Conservation (phyloP, 768 basidiomycete species). For the Suillus hirtellus region DNA sequence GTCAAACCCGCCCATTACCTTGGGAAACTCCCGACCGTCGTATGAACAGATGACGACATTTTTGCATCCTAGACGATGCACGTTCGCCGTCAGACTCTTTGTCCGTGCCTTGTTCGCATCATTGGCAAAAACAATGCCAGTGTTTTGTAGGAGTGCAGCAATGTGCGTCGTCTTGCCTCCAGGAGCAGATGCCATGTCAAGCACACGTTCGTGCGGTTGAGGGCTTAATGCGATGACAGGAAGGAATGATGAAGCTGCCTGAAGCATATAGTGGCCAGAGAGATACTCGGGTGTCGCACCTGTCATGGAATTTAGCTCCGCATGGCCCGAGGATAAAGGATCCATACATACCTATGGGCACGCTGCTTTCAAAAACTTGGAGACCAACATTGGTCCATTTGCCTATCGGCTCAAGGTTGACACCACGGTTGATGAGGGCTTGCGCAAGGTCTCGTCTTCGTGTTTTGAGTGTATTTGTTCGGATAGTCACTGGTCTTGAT, state of each 20-base stretch:
- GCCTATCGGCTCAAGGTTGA: conserved; percentile 96
- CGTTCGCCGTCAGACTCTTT: conserved; percentile 94
- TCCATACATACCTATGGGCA: conserved; percentile 76
- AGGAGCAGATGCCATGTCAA: conserved; percentile 99
- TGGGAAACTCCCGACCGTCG: conserved; percentile 96
- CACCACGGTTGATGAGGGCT: conserved; percentile 90
- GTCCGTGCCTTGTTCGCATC: conserved; percentile 93
- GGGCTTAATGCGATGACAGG: conserved; percentile 96
- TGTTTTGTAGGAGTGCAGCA: conserved; percentile 94
- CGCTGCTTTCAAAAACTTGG: conserved; percentile 96
- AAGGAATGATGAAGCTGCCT: conserved; percentile 98
- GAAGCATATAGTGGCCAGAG: conserved; percentile 99
- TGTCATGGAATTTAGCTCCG: conserved; percentile 24
- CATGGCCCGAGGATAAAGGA: not conserved
- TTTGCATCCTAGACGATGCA: conserved; percentile 96
- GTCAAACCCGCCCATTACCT: conserved; percentile 98
- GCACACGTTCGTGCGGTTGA: conserved; percentile 87
- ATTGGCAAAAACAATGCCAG: conserved; percentile 97
- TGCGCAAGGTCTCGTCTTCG: conserved; percentile 94
- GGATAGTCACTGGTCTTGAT: conserved; percentile 94
- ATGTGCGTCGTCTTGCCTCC: conserved; percentile 99
- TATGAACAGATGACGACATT: conserved; percentile 97
- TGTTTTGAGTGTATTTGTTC: conserved; percentile 94
- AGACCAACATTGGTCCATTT: conserved; percentile 99
- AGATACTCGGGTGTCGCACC: conserved; percentile 98